A percentile compares a stretch with the other conserved stretches of the same genome.
phyloP scores from a whole-genome alignment of 2,329 filamentous ascomycete genomes.

The Aaosphaeria arxii region DNA sequence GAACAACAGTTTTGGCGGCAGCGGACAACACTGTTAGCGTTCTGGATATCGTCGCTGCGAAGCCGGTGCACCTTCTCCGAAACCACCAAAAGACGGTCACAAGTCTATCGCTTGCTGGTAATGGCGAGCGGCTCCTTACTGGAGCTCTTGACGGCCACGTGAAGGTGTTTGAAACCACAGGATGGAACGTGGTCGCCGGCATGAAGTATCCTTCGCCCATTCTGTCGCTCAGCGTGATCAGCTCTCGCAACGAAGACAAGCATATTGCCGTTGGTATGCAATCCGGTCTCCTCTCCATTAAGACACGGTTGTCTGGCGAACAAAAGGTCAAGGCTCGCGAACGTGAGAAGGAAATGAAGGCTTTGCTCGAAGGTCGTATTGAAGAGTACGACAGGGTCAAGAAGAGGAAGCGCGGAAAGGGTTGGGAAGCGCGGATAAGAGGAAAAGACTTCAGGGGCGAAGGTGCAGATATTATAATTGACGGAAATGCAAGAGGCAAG shows the following conservation, averaged over 20 bases:
- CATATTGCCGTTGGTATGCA: constrained; percentile 95
- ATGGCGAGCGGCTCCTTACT: constrained; percentile 76
- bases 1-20: constrained; percentile 80
- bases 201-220: constrained; percentile 92
- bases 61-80: constrained; percentile 78
- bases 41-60: constrained; percentile 86
- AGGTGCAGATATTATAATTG: constrained; percentile 83
- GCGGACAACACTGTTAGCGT: constrained; percentile 86
- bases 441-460: constrained; percentile 81
- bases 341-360: constrained; percentile 80
- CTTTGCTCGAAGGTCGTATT: constrained; percentile 72
- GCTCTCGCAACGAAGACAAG: constrained; percentile 72
- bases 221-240: constrained; percentile 75
- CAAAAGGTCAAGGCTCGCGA: constrained; percentile 75
- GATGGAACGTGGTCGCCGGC: constrained; percentile 95
- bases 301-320: constrained; percentile 80
- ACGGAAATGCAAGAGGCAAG: constrained; percentile 65
- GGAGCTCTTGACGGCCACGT: constrained; percentile 93
- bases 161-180: constrained; percentile 91
- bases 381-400: constrained; percentile 74
- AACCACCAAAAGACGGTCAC: constrained; percentile 99
- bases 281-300: constrained; percentile 85
- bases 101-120: constrained; percentile 75
- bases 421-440: constrained; percentile 60
- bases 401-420: constrained; percentile 59